Evolutionary conservation across 2,329 filamentous ascomycete genomes (phyloP).

Genomic region (Clarireedia paspali): DNA sequence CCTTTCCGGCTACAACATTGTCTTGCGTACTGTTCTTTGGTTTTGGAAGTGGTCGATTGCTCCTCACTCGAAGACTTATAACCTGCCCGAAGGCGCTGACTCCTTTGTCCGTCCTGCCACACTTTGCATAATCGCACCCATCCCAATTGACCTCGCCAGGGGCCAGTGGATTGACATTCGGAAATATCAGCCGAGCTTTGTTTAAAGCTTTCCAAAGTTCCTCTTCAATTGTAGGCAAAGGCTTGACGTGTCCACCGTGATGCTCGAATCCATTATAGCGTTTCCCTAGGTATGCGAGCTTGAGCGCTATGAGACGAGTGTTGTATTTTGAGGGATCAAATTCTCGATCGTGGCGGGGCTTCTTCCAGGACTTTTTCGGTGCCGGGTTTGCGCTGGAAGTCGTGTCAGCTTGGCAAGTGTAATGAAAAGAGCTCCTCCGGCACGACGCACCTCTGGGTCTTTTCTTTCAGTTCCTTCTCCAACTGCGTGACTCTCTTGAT

Average conservation of each 20-base stretch:
- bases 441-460: constrained; percentile 30
- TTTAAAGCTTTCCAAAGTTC: constrained; percentile 86
- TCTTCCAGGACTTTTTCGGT: constrained; percentile 35
- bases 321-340: constrained; percentile 75
- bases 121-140: constrained; percentile 87
- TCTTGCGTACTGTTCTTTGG: constrained; percentile 13
- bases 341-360: constrained; percentile 21
- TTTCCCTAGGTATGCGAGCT: constrained; percentile 88
- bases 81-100: constrained; percentile 98
- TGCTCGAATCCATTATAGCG: constrained; percentile 92
- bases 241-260: constrained; percentile 59
- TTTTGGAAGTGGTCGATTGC: constrained; percentile 56
- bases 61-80: constrained; percentile 74
- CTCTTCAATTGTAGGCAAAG: constrained; percentile 80
- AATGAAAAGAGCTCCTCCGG: neutral
- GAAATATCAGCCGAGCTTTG: constrained; percentile 74
- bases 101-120: constrained; percentile 83
- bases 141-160: constrained; percentile 65
- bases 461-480: constrained; percentile 55
- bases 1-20: constrained; percentile 12
- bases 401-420: neutral
- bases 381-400: constrained; percentile 5
- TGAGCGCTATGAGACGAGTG: constrained; percentile 80
- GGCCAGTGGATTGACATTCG: constrained; percentile 37
- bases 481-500: constrained; percentile 60